Evolutionary conservation across 2,329 filamentous ascomycete genomes (phyloP), one percentile per base, ranked within the genome.

Genomic region (Didymellaceae sp.): DNA sequence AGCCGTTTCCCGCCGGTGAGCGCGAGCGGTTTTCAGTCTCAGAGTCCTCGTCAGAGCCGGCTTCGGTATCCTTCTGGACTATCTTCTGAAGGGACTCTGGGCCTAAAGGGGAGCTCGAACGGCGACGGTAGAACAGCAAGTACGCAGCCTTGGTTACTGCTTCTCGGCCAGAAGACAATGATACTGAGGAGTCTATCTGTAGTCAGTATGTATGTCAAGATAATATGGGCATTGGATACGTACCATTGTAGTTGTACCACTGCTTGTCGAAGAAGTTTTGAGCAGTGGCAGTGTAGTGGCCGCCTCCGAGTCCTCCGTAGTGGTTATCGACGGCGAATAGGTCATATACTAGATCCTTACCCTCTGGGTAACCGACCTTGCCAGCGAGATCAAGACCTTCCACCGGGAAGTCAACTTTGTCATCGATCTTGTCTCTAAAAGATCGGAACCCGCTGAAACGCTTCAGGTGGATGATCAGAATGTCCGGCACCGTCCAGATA

Each of bases 201-300:
- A 11, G 61, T 86, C 71, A 86, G 78, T 20, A 31, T 28, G 10
- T 5, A 22, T 3, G 1, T n/a, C 7, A 3, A 21, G 18, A 10
- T 10, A 33, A 2, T 7, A 21, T 17, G 21, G 6, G n/a, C 9
- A 9, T 8, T 13, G 4, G 13, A 22, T 25, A 11, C 57, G 47
- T 80, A 94, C 92, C 93, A 72, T 99, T 97, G 73, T 95, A 97
- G 62, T 95, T 90, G 72, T 97, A 97, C 94, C 94, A 99, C 72
- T 89, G 81, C 49, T 83, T 83, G 66, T 96, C 91, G 54, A 89
- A 80, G 74, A 96, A 97, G 72, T 96, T 97, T 77, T 91, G 92
- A 30, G 91, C 92, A 72, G 87, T 92, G 21, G 94, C 94, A 16
- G 92, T 97, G 76, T 99, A 99, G 74, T 99, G 94, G 1, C 94